A percentile compares a stretch with the other conserved stretches of the same genome.
Conservation (phyloP, 345 rosid genomes). For the Hibiscus syriacus region DNA sequence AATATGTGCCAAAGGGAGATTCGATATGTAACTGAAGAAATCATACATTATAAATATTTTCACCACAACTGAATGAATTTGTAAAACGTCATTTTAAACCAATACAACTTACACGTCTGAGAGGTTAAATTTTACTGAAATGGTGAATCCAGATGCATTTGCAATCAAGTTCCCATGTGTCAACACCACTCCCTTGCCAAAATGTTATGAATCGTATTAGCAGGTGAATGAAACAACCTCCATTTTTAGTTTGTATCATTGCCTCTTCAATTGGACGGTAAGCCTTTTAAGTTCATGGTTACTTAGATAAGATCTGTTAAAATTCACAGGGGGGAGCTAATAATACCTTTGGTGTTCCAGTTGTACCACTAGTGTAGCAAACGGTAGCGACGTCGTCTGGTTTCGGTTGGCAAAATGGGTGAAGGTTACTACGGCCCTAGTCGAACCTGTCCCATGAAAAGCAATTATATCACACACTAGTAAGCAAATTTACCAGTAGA, state of each 20-base stretch:
- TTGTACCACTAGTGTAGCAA: constrained; percentile 98
- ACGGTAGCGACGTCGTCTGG: constrained; percentile 64
- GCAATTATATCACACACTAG: neutral
- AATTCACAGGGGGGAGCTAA: constrained; percentile 5
- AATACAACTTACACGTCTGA: constrained; percentile 72
- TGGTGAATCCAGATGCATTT: constrained; percentile 62
- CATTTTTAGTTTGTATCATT: too few relatives aligned
- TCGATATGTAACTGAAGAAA: constrained; percentile 72
- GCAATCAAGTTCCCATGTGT: constrained; percentile 83
- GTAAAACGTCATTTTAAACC: constrained; percentile 1
- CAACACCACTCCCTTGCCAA: constrained; percentile 72
- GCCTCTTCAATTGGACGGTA: too few relatives aligned
- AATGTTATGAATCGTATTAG: neutral
- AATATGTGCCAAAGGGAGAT: constrained; percentile 96
- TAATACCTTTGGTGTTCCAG: constrained; percentile 93
- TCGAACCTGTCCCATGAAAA: constrained; percentile 21
- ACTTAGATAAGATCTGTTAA: neutral
- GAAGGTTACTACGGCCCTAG: constrained; percentile 58
- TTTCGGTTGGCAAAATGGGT: constrained; percentile 52
- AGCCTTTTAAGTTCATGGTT: too few relatives aligned
- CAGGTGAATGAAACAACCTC: neutral
- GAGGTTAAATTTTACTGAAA: constrained; percentile 39
- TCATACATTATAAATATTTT: constrained; percentile 7
- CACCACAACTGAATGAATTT: constrained; percentile 1
- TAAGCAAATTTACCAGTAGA: too few relatives aligned